Evolutionary conservation across 441 rosid species (phyloP), one percentile per base, ranked within the genome.

Genomic region (Biscutella laevigata): DNA sequence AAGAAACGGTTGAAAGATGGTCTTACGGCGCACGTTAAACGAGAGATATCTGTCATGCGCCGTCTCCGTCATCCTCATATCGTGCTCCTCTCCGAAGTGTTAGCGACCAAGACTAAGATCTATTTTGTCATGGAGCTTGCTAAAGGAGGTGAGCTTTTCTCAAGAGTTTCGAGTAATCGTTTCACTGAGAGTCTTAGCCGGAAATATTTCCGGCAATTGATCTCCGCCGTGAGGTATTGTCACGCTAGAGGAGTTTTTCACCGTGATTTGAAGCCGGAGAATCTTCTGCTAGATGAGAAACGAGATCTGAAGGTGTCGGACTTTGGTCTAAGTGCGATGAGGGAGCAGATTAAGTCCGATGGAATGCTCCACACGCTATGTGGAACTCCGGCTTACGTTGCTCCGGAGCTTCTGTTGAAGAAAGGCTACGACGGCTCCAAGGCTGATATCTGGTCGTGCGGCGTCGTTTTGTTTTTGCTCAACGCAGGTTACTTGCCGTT

Each of bases 381-480:
- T 15, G 89, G 86, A 7, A 79, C 89, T n/a, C n/a, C n/a, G n/a
- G n/a, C n/a, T n/a, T n/a, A n/a, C n/a, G n/a, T n/a, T n/a, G n/a
- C n/a, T n/a, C 2, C 95, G 25, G 97, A 91, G 74, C 66, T 82
- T 53, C 73, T 82, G 6, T 64, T 63, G n/a, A 82, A 79, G 71
- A 76, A 77, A 63, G 89, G 89, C 26, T 82, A 82, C 72, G 86
- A 82, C 10, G 89, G 89, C 0, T 68, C 80, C 2, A 77, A 71
- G 28, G 68, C 76, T 4, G 86, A 82, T 27, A 55, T 79, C 2
- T 82, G 89, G 89, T 79, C 89, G 0, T 79, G 86, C 70, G 82
- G 89, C 55, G 58, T 82, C 64, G 55, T 82, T 49, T 49, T 82
- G 47, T 82, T 67, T 61, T 79, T 82, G 1, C 78, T 82, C 12